Base-by-base conservation (phyloP, 2,329 filamentous ascomycete genomes). In the Microdochium nivale region DNA sequence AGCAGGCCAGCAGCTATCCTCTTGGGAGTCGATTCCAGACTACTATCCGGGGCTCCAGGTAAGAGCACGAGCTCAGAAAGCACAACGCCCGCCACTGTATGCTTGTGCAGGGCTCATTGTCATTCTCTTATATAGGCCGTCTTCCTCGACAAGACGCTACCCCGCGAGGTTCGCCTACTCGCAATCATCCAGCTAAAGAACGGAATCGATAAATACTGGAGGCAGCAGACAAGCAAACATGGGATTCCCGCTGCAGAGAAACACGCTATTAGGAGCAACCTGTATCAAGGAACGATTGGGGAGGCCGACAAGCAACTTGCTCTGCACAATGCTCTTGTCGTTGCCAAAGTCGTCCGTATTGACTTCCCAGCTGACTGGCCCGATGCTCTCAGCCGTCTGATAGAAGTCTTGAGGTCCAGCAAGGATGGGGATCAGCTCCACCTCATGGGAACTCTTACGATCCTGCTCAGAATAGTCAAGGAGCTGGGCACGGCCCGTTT, bases 161-260 rank as follows among this genome's bases (percentile, higher is more conserved):
- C 89, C 1, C 70, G 81, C 53, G 85, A 95, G 61, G 80, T 92
- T 50, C 87, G 94, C 55, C 90, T 95, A 62, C 83, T 96, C 11
- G 88, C 92, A 51, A 83, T 97, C 53, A 96, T 97, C 59, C 88
- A 96, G 65, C 78, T 99, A 51, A 97, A 97, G 67, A 96, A 97
- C 67, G 94, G 91, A 51, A 91, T 97, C 68, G 92, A 97, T 66
- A 90, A 87, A 65, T 90, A 90, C 68, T 99, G 94, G 94, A 81
- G 94, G 14, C 59, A 70, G n/a, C 64, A 89, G 78, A 65, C 71
- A 32, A 59, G 65, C 25, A 76, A 73, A 65, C 88, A 87, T 32
- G 83, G 88, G 49, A 80, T 87, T 52, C 83, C 85, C 65, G 79
- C 81, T 25, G 80, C 86, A 21, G 88, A 96, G 64, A 96, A 94